phyloP scores from a whole-genome alignment of 2,329 filamentous ascomycete species.

The Penicillium paneum region DNA sequence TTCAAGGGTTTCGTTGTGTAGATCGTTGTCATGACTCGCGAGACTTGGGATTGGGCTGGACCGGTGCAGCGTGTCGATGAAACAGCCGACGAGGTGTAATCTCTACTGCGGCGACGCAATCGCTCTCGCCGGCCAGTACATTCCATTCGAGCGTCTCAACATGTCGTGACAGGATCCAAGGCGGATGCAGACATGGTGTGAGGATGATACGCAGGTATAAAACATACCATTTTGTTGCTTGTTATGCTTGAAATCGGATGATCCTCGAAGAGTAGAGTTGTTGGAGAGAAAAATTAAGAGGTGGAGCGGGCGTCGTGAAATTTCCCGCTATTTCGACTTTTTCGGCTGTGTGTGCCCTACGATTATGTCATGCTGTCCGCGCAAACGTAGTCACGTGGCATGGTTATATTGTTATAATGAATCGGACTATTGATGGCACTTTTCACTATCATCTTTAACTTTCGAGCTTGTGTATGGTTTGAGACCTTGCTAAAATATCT shows the following conservation, averaged over 20 bases:
- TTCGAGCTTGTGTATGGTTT: not conserved
- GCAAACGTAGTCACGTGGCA: constrained; percentile 1
- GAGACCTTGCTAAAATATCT: not conserved
- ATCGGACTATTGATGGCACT: not conserved
- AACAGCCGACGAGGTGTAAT: not conserved
- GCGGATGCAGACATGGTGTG: not conserved
- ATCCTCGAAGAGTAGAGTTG: constrained; percentile 51
- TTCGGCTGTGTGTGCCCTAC: constrained; percentile 37
- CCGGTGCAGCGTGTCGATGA: not conserved
- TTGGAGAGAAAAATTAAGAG: constrained; percentile 23
- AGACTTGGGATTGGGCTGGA: not conserved
- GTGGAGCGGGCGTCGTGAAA: constrained; percentile 17
- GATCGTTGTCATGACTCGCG: not conserved
- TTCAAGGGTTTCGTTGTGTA: not conserved
- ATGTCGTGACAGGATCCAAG: not conserved
- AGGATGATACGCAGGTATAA: not conserved
- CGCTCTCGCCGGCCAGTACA: not conserved
- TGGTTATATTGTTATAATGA: too few relatives aligned
- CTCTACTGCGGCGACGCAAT: not conserved
- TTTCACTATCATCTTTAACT: not conserved
- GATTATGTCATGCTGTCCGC: constrained; percentile 20
- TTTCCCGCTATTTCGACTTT: constrained; percentile 26
- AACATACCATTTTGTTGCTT: constrained; percentile 48
- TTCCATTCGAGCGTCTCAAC: constrained; percentile 9
- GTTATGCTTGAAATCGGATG: constrained; percentile 47